These are phyloP conservation scores for Solanum pimpinellifolium DNA, from an alignment of 257 asterid species.

Conservation along the genomic window DNA sequence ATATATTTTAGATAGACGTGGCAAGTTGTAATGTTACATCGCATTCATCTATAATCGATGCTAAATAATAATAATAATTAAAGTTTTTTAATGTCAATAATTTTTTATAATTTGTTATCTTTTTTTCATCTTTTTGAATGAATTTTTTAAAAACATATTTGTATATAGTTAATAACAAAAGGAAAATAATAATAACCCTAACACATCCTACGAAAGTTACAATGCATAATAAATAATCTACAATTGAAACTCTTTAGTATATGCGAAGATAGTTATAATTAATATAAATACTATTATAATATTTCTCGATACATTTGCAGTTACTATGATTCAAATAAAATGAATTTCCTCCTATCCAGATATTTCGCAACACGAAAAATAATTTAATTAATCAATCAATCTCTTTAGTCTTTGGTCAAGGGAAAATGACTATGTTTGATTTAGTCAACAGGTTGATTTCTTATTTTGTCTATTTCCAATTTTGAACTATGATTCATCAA, in stretches of 20 bases:
- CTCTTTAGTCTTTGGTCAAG: background rate
- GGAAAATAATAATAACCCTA: too few species aligned
- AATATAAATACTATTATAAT: too few species aligned
- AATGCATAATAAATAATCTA: background rate
- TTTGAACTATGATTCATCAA: background rate
- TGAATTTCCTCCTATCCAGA: background rate
- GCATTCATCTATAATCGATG: background rate
- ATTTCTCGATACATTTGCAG: background rate
- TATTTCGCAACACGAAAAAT: background rate
- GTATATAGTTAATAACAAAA: too few species aligned
- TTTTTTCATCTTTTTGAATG: too few species aligned
- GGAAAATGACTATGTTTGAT: background rate
- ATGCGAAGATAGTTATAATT: too few species aligned
- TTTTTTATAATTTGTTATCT: too few species aligned
- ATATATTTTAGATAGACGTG: background rate
- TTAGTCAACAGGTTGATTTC: background rate
- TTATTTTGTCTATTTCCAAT: background rate
- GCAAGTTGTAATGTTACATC: background rate
- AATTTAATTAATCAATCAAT: background rate
- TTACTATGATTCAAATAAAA: background rate
- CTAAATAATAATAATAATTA: too few species aligned
- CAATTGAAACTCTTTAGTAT: background rate
- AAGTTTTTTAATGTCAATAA: too few species aligned
- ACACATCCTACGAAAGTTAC: too few species aligned
- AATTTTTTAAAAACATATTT: fast-evolving